Evolutionary conservation across 2,329 filamentous ascomycete genomes (phyloP).

Genomic region (Monosporascus sp.): DNA sequence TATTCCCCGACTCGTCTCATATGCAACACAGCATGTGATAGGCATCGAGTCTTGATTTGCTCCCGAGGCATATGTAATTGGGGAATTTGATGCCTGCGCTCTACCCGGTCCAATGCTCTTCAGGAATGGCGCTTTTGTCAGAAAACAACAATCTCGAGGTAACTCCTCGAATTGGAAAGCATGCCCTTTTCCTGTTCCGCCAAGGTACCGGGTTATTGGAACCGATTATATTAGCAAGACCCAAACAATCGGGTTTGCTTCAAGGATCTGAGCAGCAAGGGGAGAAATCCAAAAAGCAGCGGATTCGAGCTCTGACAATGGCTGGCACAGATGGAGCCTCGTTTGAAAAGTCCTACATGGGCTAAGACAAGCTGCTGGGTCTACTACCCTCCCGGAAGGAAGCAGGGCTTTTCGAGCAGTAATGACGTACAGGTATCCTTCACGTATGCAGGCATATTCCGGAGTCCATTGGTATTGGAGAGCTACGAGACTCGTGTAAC

Average conservation of each 20-base stretch:
- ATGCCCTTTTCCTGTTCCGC: no score
- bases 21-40: not conserved
- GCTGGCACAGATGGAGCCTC: conserved; percentile 9
- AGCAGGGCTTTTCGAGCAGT: not conserved
- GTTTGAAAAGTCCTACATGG: conserved; percentile 15
- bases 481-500: not conserved
- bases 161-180: no score
- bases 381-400: conserved; percentile 1
- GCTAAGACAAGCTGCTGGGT: conserved; percentile 4
- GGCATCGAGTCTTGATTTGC: not conserved
- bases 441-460: not conserved
- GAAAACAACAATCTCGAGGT: no score
- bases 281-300: conserved; percentile 7
- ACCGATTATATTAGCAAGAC: not conserved
- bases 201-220: not conserved
- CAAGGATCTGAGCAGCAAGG: conserved; percentile 6
- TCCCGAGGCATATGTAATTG: no score
- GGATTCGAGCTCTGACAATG: conserved; percentile 7
- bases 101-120: no score
- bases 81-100: no score
- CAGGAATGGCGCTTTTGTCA: no score
- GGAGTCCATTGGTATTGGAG: no score
- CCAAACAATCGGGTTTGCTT: conserved; percentile 15
- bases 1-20: conserved; percentile 1
- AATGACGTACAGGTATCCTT: not conserved